Evolutionary conservation across 139 green algal genomes (phyloP), one percentile per base, ranked within the genome.

Genomic region (Chlorella sp.): DNA sequence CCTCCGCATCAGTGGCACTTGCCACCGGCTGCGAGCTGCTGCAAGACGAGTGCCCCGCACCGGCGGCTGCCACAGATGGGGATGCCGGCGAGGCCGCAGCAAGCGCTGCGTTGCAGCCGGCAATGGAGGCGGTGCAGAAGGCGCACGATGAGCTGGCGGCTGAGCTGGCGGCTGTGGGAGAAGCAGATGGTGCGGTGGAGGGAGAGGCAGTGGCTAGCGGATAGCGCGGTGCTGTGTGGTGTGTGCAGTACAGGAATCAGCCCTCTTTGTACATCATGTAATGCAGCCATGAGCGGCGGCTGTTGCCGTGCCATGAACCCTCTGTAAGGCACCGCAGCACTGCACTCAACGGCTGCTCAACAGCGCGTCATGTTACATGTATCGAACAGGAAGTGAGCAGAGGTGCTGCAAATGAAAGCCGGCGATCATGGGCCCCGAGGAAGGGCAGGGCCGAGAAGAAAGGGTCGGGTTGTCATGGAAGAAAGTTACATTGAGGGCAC

Each of bases 11-110:
- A 15, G 85, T 73, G 34, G 85, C 85, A 0, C 71, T 89, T n/a
- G 85, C 71, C 40, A 83, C 69, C 32, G 42, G 42, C 42, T 82
- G 71, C 24, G 69, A 89, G 32, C 85, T 89, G 71, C 42, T 89
- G 30, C 22, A 34, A 16, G 85, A 89, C 1, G 85, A 89, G 85
- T 83, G 71, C 85, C 85, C 85, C 0, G 24, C n/a, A 14, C 42
- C 84, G 26, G 40, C 11, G 42, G 36, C 14, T 30, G 15, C 40
- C 32, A 21, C 40, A 64, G 83, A 30, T 0, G 83, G 7, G 26
- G 36, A 86, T 11, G 57, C 34, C 5, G 68, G 39, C 39, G 40
- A 14, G 28, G 60, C 37, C 19, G 40, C 37, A 40, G 40, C 30
- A 32, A 68, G 34, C 28, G 83, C 68, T 28, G 85, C 85, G 71